Conservation (phyloP, 2,329 filamentous ascomycete species). For the Tolypocladium cylindrosporum region DNA sequence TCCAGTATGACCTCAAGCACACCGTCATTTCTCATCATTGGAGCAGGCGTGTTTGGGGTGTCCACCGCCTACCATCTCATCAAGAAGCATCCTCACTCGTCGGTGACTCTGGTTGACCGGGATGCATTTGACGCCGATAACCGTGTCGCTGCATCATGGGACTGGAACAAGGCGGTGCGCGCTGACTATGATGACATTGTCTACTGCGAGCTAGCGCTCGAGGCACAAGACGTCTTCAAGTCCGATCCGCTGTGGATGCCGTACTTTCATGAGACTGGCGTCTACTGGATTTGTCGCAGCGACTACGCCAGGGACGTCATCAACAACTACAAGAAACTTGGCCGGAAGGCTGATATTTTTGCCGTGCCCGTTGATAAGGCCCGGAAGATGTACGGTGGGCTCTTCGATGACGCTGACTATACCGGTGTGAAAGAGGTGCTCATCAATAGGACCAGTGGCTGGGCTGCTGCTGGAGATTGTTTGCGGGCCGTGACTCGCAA, state of each 20-base stretch:
- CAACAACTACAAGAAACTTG: conserved; percentile 39
- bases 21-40: conserved; percentile 46
- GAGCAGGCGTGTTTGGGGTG: conserved; percentile 55
- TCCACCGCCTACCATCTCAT: conserved; percentile 56
- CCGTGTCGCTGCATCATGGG: conserved; percentile 54
- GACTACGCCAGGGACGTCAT: conserved; percentile 41
- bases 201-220: conserved; percentile 55
- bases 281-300: conserved; percentile 44
- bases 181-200: conserved; percentile 56
- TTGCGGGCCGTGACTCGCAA: conserved; percentile 43
- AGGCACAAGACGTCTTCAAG: conserved; percentile 54
- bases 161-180: conserved; percentile 65
- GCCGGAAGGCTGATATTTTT: conserved; percentile 27
- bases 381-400: conserved; percentile 41
- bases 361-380: conserved; percentile 34
- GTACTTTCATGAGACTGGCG: conserved; percentile 50
- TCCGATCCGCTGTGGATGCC: conserved; percentile 44
- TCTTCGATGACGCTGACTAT: conserved; percentile 53
- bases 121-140: conserved; percentile 36
- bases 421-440: conserved; percentile 47
- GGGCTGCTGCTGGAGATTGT: conserved; percentile 52
- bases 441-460: conserved; percentile 52
- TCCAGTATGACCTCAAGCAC: conserved; percentile 11
- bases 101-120: conserved; percentile 49
- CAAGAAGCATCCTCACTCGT: conserved; percentile 35